Evolutionary conservation across 139 green algal species (phyloP).

Genomic region (Haematococcus lacustris): DNA sequence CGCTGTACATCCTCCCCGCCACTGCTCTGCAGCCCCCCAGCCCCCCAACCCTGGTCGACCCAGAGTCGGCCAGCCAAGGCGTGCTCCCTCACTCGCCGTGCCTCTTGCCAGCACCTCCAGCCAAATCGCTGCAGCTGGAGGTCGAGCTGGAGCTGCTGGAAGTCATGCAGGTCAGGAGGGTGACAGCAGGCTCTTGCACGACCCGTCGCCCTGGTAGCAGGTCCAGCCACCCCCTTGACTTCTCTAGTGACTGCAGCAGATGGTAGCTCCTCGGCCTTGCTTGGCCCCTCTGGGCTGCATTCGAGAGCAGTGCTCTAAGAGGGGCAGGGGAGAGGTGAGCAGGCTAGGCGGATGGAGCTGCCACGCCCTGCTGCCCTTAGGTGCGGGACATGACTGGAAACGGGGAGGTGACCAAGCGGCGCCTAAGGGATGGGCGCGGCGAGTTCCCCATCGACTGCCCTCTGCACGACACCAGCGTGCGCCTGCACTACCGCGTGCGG

Average conservation of each 20-base stretch:
- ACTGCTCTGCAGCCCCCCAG: neutral
- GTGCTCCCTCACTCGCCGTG: no score
- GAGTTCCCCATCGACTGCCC: slow-evolving; percentile 81
- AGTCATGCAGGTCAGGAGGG: slow-evolving; percentile 43
- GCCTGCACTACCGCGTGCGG: slow-evolving; percentile 46
- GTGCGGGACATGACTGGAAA: slow-evolving; percentile 71
- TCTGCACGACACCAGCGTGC: slow-evolving; percentile 66
- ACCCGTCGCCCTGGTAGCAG: neutral
- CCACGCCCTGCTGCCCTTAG: slow-evolving; percentile 20
- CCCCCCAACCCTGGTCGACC: no score
- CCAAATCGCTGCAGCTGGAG: slow-evolving; percentile 36
- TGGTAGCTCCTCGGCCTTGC: neutral
- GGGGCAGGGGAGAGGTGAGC: neutral
- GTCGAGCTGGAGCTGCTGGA: slow-evolving; percentile 42
- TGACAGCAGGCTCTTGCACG: neutral
- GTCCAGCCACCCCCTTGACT: neutral
- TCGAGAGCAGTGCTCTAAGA: neutral
- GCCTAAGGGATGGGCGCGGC: slow-evolving; percentile 49
- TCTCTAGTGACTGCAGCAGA: no score
- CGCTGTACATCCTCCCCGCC: neutral
- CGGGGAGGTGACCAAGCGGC: slow-evolving; percentile 57
- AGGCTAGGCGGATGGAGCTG: neutral
- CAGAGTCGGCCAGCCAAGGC: neutral
- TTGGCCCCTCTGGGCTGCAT: neutral
- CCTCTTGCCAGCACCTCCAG: slow-evolving; percentile 6